A percentile compares a stretch with the other conserved stretches of the same genome.
Conservation (phyloP, 2,329 filamentous ascomycete species). For the Grosmannia penicillata region DNA sequence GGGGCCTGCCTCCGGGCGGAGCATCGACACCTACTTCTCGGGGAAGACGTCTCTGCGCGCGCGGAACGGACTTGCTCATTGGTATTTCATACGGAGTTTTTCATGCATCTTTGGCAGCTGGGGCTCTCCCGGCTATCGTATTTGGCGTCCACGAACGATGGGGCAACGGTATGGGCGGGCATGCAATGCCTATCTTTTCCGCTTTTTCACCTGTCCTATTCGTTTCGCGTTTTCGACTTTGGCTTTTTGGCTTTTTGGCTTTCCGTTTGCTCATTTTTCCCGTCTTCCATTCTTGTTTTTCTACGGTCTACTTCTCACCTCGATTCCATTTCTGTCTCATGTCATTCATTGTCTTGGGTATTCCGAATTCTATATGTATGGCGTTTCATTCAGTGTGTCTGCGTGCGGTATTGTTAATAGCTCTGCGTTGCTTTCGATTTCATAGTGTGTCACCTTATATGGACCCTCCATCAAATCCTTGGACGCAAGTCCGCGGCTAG, state of each 20-base stretch:
- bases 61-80: constrained; percentile 14
- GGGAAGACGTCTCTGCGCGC: constrained; percentile 19
- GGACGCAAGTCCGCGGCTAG: constrained; percentile 8
- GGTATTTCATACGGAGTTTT: constrained; percentile 1
- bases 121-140: constrained; percentile 6
- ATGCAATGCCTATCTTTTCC: too few relatives aligned
- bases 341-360: not conserved
- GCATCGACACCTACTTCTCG: too few relatives aligned
- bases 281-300: not conserved
- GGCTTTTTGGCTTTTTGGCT: too few relatives aligned
- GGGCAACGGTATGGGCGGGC: too few relatives aligned
- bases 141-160: too few relatives aligned
- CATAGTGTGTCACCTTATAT: constrained; percentile 7
- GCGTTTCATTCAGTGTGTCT: not conserved
- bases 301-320: too few relatives aligned
- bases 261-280: not conserved
- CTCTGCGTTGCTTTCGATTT: not conserved
- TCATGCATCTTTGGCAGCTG: constrained; percentile 9
- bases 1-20: too few relatives aligned
- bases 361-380: not conserved
- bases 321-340: not conserved
- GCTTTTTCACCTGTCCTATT: too few relatives aligned
- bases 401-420: not conserved
- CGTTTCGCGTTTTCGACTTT: constrained; percentile 1
- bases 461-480: constrained; percentile 2